These are phyloP conservation scores for Orbilia quercus DNA, from an alignment of 2,329 filamentous ascomycete species.

Conservation along the genomic window DNA sequence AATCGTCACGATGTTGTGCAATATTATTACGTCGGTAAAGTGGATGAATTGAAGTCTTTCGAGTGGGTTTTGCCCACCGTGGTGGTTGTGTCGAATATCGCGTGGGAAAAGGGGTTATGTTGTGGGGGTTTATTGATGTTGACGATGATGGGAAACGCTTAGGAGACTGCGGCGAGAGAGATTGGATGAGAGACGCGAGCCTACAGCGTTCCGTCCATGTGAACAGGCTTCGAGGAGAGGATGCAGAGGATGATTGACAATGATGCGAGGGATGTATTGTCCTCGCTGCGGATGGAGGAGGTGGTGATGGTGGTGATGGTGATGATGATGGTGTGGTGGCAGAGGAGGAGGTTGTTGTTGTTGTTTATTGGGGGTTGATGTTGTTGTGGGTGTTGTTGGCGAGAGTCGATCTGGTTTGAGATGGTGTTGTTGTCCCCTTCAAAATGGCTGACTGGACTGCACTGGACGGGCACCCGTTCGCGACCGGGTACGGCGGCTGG, in stretches of 20 bases:
- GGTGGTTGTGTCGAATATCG: conserved; percentile 20
- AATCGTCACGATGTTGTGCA: conserved; percentile 15
- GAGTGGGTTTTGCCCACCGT: conserved; percentile 12
- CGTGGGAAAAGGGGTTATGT: conserved; percentile 51
- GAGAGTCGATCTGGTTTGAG: conserved; percentile 5
- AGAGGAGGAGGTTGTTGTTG: conserved; percentile 22
- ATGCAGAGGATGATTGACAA: conserved; percentile 23
- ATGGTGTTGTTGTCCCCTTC: conserved; percentile 21
- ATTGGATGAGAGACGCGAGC: conserved; percentile 16
- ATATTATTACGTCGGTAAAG: conserved; percentile 6
- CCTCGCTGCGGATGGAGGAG: too few species aligned
- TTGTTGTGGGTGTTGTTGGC: conserved; percentile 16
- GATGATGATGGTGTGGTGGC: conserved; percentile 13
- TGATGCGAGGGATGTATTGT: not conserved
- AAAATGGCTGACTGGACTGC: conserved; percentile 7
- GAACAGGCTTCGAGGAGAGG: conserved; percentile 24
- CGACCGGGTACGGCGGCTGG: conserved; percentile 33
- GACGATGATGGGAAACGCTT: conserved; percentile 44
- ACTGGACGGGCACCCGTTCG: conserved; percentile 13
- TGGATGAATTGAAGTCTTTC: conserved; percentile 16
- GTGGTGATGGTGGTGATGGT: not conserved
- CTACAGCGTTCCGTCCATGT: conserved; percentile 50
- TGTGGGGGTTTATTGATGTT: too few species aligned
- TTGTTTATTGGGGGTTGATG: conserved; percentile 11
- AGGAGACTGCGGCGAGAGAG: conserved; percentile 17